Base-by-base conservation (phyloP, 2,329 filamentous ascomycete species). In the Fusarium torreyae region DNA sequence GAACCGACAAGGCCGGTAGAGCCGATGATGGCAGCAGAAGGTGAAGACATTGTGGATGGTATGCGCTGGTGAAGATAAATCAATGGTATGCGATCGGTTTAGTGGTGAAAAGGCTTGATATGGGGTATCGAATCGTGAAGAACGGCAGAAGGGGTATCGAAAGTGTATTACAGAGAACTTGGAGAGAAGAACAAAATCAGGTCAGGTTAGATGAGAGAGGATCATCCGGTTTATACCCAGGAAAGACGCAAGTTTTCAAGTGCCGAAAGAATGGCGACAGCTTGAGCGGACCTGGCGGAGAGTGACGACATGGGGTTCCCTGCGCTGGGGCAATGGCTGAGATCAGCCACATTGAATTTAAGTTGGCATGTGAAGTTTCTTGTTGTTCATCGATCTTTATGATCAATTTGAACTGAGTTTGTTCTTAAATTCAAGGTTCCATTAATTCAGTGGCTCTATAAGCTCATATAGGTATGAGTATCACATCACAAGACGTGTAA, bases 1-100 rank as follows among this genome's bases (percentile, higher is more conserved):
- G 88, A 88, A 76, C 95, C 94, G 71, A 86, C 85, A 38, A 91
- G 86, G 76, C 90, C 90, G 57, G 91, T 93, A 72, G 85, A 87
- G 68, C 91, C 91, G 71, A 89, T 85, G 63, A 92, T 77, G 64
- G 83, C 83, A 70, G 84, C 83, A 44, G 84, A 80, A 4, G 85
- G 53, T 72, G 68, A 44, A 39, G 72, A 86, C 70, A 75, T 74
- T 44, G 33, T 57, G 48, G 22, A 46, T 53, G 36, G 26, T 57
- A 42, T 51, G 36, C 9, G 18, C 44, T 45, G 48, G 26, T 43
- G 36, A 34, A 34, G 31, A 11, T 52, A 11, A 22, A 48, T 34
- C 34, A 39, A 39, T 48, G 18, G 28, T 40, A 28, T 50, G 42
- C 26, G 39, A 53, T 51, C 9, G 28, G 22, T 36, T 18, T n/a